Base-by-base conservation (phyloP, 495 filamentous ascomycete genomes). In the Xylaria grammica region DNA sequence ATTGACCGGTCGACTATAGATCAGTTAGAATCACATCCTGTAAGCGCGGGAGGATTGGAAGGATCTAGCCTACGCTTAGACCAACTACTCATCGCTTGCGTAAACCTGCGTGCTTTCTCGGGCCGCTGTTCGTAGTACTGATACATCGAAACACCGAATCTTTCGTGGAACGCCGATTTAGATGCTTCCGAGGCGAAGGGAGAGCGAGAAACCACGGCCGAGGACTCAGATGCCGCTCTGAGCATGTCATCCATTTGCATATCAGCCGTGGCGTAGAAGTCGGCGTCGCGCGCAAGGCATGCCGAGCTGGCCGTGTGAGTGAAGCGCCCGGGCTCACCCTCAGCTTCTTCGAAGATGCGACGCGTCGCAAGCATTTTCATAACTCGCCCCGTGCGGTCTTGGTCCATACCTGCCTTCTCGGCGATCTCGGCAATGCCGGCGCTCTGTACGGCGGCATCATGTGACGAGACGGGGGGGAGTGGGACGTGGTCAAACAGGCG, bases 171-270 rank as follows among this genome's bases (percentile, higher is more conserved):
- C 5, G 73, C 68, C 17, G 19, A 65, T n/a, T 66, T 19, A 6
- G 29, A 27, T 7, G 36, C 36, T 15, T 66, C 51, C n/a, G 60
- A 29, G 15, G 49, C 50, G 26, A 62, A 63, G 7, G 72, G 67
- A 15, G 13, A 36, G 17, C 27, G 30, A 2, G 51, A 19, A 13
- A 77, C 17, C 26, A 27, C 27, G 24, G 24, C 34, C 13, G 42
- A 40, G 11, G 48, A 24, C n/a, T 71, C 66, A 9, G 73, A 57
- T 17, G 73, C 61, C 0, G 75, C 73, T 48, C 68, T 57, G 42
- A 76, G 63, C 63, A 75, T 70, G 22, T 77, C 75, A 60, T 76
- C 75, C 10, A 77, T 36, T 49, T 59, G 54, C 44, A 48, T 52
- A 19, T 27, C 36, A 20, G 15, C 56, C 42, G 46, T 57, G 29